A percentile compares a stretch with the other conserved stretches of the same genome.
Conservation (phyloP, 2,329 filamentous ascomycete species). For the Zymoseptoria ardabiliae region DNA sequence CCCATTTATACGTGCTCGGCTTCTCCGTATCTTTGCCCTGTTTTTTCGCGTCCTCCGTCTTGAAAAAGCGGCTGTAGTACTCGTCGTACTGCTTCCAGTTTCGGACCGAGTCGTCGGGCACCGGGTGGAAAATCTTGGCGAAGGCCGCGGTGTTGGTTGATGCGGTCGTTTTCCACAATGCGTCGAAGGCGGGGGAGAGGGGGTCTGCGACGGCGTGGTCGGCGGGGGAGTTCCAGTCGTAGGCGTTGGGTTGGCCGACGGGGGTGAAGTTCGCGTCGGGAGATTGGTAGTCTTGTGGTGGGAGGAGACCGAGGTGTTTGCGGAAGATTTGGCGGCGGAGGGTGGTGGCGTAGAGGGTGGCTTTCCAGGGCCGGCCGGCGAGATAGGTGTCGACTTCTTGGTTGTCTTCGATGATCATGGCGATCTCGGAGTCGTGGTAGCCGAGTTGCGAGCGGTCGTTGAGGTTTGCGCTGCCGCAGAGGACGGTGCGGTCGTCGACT, state of each 20-base stretch:
- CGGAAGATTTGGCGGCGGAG: slow-evolving; percentile 81
- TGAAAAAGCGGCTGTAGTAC: slow-evolving; percentile 62
- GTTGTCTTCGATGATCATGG: slow-evolving; percentile 78
- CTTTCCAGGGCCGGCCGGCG: slow-evolving; percentile 64
- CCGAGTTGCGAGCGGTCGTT: slow-evolving; percentile 73
- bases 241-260: slow-evolving; percentile 49
- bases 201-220: slow-evolving; percentile 53
- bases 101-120: slow-evolving; percentile 83
- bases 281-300: slow-evolving; percentile 59
- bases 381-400: slow-evolving; percentile 63
- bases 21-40: slow-evolving; percentile 37
- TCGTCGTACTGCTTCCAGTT: slow-evolving; percentile 80
- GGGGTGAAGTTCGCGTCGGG: slow-evolving; percentile 52
- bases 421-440: slow-evolving; percentile 79
- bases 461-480: slow-evolving; percentile 69
- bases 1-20: slow-evolving; percentile 64
- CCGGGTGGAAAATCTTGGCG: slow-evolving; percentile 71
- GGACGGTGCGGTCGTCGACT: slow-evolving; percentile 72
- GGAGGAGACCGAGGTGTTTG: slow-evolving; percentile 80
- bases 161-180: slow-evolving; percentile 62
- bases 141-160: slow-evolving; percentile 67
- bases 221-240: slow-evolving; percentile 42
- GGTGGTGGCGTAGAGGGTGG: slow-evolving; percentile 67
- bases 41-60: slow-evolving; percentile 35
- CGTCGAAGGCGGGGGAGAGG: slow-evolving; percentile 49